phyloP scores from a whole-genome alignment of 331 rosid species.

The Prunus yedoensis region DNA sequence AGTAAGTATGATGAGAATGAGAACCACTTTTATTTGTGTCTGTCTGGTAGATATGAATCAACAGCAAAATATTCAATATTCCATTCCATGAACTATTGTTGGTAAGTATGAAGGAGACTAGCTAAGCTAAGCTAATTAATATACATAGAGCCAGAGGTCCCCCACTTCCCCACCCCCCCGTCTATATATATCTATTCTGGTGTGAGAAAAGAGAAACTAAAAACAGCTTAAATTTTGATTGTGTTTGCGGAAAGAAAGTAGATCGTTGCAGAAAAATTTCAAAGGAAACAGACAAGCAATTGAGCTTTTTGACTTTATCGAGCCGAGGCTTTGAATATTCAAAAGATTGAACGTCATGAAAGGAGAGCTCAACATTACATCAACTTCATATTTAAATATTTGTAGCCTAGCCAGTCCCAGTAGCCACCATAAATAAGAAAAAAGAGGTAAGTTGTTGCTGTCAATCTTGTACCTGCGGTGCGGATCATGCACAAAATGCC shows the following conservation, averaged over 20 bases:
- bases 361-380: neutral
- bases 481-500: neutral
- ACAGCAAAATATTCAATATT: neutral
- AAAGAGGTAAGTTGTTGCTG: neutral
- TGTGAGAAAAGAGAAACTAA: no score
- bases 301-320: slow-evolving; percentile 27
- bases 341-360: slow-evolving; percentile 21
- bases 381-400: no score
- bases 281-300: neutral
- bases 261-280: neutral
- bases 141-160: neutral
- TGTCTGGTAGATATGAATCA: no score
- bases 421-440: no score
- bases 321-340: slow-evolving; percentile 11
- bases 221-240: no score
- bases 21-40: no score
- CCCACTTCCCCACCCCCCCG: no score
- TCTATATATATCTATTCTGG: no score
- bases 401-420: no score
- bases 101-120: no score
- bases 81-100: neutral
- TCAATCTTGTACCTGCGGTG: neutral
- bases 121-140: no score
- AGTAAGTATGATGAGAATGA: no score
- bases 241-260: neutral